Base-by-base conservation (phyloP, 352 stramenopile genomes). In the Plasmopara muralis region DNA sequence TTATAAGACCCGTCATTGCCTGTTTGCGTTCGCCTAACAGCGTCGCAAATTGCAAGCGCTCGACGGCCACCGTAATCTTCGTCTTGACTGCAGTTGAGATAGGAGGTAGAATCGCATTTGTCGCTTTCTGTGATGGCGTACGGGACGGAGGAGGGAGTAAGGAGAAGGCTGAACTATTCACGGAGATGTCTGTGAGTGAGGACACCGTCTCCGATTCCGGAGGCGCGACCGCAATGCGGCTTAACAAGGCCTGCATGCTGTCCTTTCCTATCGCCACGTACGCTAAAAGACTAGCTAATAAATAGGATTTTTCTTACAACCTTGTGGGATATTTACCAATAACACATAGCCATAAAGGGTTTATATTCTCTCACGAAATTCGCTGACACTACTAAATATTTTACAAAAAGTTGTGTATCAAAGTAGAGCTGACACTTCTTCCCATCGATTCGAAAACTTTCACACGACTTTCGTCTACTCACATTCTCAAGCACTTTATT, bases 11-110 rank as follows among this genome's bases (percentile, higher is more conserved):
- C 39, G 51, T 43, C 8, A 87, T 48, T 0, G 81, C 72, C 25
- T 74, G 75, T 64, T 92, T 92, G 35, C 81, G 70, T 52, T 92
- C 81, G 18, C 65, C 56, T 42, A 92, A 57, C 8, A 92, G 67
- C 61, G 77, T 92, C 25, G 77, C 81, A 53, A 84, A 87, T 47
- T 92, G 78, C 40, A 89, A 50, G 0, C 72, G 64, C 48, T 89
- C 76, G 29, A 88, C 77, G 6, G 75, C 69, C 33, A 77, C 55
- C 2, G 45, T 35, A 43, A 89, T 79, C 48, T 86, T 71, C 18
- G 51, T 38, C 25, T 46, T 53, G 7, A 57, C 29, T 42, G 50
- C n/a, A 9, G 43, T 5, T 25, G 52, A 53, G 7, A 25, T 41
- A 20, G 20, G 18, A 12, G 31, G 31, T 35, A 35, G 5, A 2